Percentiles rank a stretch among this genome's conserved stretches.
Evolutionary conservation across 208 protist species (phyloP).

Genomic region (Angomonas deanei): DNA sequence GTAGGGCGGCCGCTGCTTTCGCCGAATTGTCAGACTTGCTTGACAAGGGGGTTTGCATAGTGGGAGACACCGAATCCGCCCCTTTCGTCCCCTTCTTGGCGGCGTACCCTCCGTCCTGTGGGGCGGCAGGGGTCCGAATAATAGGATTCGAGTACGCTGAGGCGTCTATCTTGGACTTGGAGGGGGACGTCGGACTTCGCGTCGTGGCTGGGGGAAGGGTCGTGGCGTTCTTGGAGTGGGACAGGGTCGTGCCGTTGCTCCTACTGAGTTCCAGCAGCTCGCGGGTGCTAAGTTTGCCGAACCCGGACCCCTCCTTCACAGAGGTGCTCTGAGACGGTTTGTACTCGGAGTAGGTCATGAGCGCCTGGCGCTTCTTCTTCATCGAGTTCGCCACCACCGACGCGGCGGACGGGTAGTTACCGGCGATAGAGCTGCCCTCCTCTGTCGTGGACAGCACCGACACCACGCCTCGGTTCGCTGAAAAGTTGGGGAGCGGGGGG

Average conservation of each 20-base stretch:
- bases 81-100: background rate
- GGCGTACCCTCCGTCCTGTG: background rate
- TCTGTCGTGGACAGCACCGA: background rate
- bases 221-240: background rate
- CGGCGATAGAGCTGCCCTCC: background rate
- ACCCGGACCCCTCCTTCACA: background rate
- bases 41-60: too few relatives aligned
- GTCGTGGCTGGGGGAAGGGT: background rate
- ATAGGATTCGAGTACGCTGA: background rate
- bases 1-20: too few relatives aligned
- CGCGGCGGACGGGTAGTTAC: background rate
- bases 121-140: background rate
- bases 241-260: background rate
- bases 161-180: background rate
- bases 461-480: background rate
- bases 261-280: background rate
- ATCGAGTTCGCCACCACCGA: constrained; percentile 1
- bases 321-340: background rate
- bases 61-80: too few relatives aligned
- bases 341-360: constrained; percentile 4
- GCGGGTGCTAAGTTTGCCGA: background rate
- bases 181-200: background rate
- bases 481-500: background rate
- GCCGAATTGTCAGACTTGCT: too few relatives aligned
- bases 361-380: constrained; percentile 1